Base-by-base conservation (phyloP, 768 basidiomycete species). In the Leccinum imitatum region DNA sequence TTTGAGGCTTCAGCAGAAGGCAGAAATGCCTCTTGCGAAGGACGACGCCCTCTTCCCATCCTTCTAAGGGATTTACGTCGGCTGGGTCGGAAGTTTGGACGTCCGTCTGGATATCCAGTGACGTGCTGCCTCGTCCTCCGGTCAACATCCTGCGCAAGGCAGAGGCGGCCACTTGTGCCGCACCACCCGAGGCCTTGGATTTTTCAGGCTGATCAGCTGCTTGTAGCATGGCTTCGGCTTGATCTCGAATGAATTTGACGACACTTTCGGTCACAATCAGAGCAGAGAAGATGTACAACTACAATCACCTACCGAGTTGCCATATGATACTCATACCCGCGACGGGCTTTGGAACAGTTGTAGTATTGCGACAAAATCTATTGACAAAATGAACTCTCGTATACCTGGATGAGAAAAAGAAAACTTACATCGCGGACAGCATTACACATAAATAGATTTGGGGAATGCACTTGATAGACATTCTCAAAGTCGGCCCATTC, bases 321-420 rank as follows among this genome's bases (percentile, higher is more conserved):
- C 82, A 95, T 84, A 68, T 93, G 90, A 69, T 95, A 95, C 71
- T 95, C 93, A 55, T 91, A 84, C 19, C 90, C 89, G 64, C 84
- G 81, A 46, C 91, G 81, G 25, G 86, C 82, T 50, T 87, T 82
- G 39, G 87, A 90, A 66, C 89, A 90, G 69, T 91, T 88, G 66
- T 93, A 95, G 73, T 97, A 97, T 68, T 90, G 87, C 75, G 91
- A 83, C 72, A 95, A 80, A 60, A 96, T 86, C 90, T 95, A 67
- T 54, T 63, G 13, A 65, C 60, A 71, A 62, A 47, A 59, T 59
- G 9, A 51, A 54, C 13, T 37, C 10, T 54, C 15, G 14, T 27
- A 37, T n/a, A n/a, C 35, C n/a, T 61, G 35, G 37, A 30, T 9
- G 27, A 53, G 53, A 23, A 51, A 3, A 41, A 50, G 4, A 47